Evolutionary conservation across 345 rosid genomes (phyloP), one percentile per base, ranked within the genome.

Genomic region (Linum trigynum): DNA sequence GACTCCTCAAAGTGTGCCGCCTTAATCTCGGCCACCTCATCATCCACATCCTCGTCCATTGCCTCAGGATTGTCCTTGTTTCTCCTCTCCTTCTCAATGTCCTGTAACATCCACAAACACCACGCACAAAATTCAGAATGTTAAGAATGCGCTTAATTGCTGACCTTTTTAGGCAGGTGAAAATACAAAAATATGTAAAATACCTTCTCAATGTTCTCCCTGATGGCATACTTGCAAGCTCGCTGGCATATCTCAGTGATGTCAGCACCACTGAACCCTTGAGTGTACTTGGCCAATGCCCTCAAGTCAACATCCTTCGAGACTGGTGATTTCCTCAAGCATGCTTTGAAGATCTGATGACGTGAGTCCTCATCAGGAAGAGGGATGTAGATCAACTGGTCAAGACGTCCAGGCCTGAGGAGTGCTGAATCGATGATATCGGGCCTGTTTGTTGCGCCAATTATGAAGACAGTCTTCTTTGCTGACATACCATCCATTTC

Each of bases 401-500:
- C 87, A 23, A 86, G 87, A 59, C 89, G 81, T 48, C 92, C 89
- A 9, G 87, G 87, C 67, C 85, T 71, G 10, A 86, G 57, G 51
- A 86, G 84, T 36, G 85, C 82, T 3, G 81, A 77, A 60, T 81
- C 82, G 17, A 76, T 78, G 16, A 81, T 80, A 62, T 85, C 90
- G 7, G 90, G 90, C 64, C 86, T 78, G 70, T 85, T 83, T 55
- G 87, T 85, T 3, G 90, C 86, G 15, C 87, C 84, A 16, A 85
- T 85, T 38, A 83, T 85, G 67, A 85, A 85, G 57, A 83, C 87
- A 41, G 87, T 83, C 72, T 85, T 85, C 69, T 85, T 83, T 0
- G 90, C 86, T 11, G 83, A 74, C 87, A 85, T 85, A 63, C 88
- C 88, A 72, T 86, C 91, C 91, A 86, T 86, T 74, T 86, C 91